Evolutionary conservation across 108 stramenopile genomes (phyloP), one percentile per base, ranked within the genome.

Genomic region (Skeletonema marinoi): DNA sequence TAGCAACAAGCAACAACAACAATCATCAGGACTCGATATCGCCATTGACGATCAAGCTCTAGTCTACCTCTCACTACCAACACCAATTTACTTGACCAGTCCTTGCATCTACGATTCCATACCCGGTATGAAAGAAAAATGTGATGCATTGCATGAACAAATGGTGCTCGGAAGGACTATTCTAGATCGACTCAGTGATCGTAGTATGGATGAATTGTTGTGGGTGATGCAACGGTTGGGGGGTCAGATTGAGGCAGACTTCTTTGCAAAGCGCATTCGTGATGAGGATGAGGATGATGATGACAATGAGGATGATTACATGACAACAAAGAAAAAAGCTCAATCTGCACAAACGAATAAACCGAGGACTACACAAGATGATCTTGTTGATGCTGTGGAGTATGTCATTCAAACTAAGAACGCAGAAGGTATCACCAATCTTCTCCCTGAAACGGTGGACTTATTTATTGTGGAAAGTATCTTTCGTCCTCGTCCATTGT

Each of bases 1-100:
- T 9, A 39, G 39, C 39, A 16, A 46, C 44, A 4, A n/a, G 6
- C 39, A 46, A 0, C 44, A n/a, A 46, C 54, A 56, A 56, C 8
- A 56, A 50, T 6, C 48, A 10, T 16, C 69, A 8, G 81, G 89
- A 19, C 46, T 75, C 1, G 93, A 94, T 68, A 69, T 94, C 29
- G 68, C 87, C 10, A 84, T 94, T 41, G 93, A 94, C 68, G 93
- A 94, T 77, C 91, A 94, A 74, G 60, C 58, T 6, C 82, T 85
- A 60, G 89, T 92, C 2, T 94, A 94, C 78, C 64, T 91, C 68
- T 73, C 82, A 56, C 42, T 94, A 11, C 68, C 78, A 1, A 85
- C 70, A 10, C 29, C 79, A 30, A n/a, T 78, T 92, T 90, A 69
- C 77, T 89, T n/a, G 3, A 46, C 5, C 74, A 32, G 35, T 73